phyloP scores from a whole-genome alignment of 2,329 filamentous ascomycete species.

The Calonectria naviculata region DNA sequence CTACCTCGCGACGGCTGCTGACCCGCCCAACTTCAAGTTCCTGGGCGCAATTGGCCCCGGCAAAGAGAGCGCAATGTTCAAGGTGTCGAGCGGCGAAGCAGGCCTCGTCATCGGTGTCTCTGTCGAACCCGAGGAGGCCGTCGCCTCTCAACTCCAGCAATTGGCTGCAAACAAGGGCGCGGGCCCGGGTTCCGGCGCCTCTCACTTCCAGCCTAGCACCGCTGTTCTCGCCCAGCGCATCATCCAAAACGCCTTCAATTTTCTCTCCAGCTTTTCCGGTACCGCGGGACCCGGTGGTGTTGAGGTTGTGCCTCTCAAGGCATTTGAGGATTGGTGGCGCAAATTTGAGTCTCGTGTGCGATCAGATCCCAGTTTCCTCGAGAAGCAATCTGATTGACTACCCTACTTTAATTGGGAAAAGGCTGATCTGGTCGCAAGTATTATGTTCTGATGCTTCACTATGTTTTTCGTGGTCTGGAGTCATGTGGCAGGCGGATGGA shows the following conservation, averaged over 20 bases:
- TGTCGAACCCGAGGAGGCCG: constrained; percentile 79
- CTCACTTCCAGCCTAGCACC: constrained; percentile 66
- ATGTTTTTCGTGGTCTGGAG: background rate
- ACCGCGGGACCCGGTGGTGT: constrained; percentile 70
- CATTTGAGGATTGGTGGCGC: constrained; percentile 97
- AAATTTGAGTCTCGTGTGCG: constrained; percentile 93
- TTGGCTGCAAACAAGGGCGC: constrained; percentile 53
- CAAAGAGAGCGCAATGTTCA: constrained; percentile 94
- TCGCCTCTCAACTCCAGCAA: constrained; percentile 75
- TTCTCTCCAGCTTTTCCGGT: constrained; percentile 86
- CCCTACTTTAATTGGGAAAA: background rate
- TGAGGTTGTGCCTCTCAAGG: constrained; percentile 92
- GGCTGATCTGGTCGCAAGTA: background rate
- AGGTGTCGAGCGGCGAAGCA: constrained; percentile 61
- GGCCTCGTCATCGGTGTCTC: constrained; percentile 84
- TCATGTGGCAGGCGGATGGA: background rate
- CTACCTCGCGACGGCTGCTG: constrained; percentile 74
- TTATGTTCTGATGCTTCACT: background rate
- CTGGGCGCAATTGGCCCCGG: constrained; percentile 90
- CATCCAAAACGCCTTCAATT: constrained; percentile 98
- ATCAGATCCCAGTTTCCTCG: constrained; percentile 88
- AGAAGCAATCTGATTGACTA: constrained; percentile 61
- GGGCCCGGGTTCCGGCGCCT: background rate
- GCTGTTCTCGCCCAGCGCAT: constrained; percentile 89
- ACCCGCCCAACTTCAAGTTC: constrained; percentile 76